Conservation (phyloP, 2,329 filamentous ascomycete genomes). For the Fusarium sp. region DNA sequence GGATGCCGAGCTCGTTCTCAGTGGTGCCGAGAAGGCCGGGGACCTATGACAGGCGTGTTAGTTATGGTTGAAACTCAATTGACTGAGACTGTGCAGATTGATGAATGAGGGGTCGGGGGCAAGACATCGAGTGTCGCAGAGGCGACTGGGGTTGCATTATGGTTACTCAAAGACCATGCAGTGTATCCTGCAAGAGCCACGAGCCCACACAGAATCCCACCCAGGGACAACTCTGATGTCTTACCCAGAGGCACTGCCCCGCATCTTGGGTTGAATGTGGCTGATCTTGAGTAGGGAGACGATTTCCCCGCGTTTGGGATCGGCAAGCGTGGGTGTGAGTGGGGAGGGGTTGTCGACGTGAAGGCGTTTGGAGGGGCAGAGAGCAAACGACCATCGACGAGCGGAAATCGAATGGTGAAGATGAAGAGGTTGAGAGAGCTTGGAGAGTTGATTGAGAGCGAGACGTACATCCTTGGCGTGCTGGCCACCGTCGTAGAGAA, state of each 20-base stretch:
- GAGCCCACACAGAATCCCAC: conserved; percentile 18
- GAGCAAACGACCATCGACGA: conserved; percentile 23
- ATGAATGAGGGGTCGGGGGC: conserved; percentile 8
- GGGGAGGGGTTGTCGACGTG: conserved; percentile 22
- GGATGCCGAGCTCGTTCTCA: conserved; percentile 97
- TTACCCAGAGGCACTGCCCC: conserved; percentile 31
- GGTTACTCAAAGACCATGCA: conserved; percentile 14
- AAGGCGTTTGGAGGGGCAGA: conserved; percentile 13
- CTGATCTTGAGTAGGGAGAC: conserved; percentile 37
- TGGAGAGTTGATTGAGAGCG: conserved; percentile 3
- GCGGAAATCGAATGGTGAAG: conserved; percentile 4
- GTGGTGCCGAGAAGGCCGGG: conserved; percentile 92
- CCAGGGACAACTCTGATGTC: conserved; percentile 17
- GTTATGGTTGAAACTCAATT: conserved; percentile 27
- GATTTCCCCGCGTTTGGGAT: conserved; percentile 47
- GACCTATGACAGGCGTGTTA: conserved; percentile 58
- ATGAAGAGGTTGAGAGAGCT: neutral
- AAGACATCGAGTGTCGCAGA: conserved; percentile 13
- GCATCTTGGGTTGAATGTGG: conserved; percentile 38
- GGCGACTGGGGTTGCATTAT: conserved; percentile 31
- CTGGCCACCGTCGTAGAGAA: conserved; percentile 91
- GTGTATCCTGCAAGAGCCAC: conserved; percentile 26
- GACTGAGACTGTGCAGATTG: conserved; percentile 6
- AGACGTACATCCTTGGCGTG: conserved; percentile 83
- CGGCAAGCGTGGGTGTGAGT: conserved; percentile 35